Percentiles rank a stretch among this genome's conserved stretches.
phyloP scores from a whole-genome alignment of 2,329 filamentous ascomycete species.

The Calonectria multiphialidica region DNA sequence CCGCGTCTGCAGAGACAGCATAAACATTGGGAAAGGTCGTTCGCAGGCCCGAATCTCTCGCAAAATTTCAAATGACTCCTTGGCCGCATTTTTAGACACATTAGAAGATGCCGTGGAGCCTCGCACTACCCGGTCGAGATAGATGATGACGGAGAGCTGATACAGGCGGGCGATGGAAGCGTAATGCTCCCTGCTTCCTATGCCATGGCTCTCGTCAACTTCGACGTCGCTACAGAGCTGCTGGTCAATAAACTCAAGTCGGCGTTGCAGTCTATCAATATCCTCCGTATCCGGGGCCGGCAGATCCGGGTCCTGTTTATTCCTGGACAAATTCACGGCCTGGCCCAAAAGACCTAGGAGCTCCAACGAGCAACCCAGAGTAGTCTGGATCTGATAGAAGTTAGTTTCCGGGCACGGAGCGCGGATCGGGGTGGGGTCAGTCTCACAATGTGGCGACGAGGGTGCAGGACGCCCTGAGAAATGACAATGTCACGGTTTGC shows the following conservation, averaged over 20 bases:
- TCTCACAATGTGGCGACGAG: conserved; percentile 2
- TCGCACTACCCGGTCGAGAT: conserved; percentile 13
- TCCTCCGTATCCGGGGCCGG: not conserved
- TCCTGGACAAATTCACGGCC: not conserved
- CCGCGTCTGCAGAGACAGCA: conserved; percentile 5
- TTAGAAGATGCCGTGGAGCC: not conserved
- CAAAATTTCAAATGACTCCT: conserved; percentile 2
- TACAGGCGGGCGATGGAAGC: conserved; percentile 1
- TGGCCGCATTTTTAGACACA: not conserved
- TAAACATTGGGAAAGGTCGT: conserved; percentile 17
- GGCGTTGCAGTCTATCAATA: conserved; percentile 1
- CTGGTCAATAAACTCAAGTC: conserved; percentile 3
- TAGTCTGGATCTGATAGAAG: conserved; percentile 5
- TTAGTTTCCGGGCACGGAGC: not conserved
- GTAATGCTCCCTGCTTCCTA: conserved; percentile 1
- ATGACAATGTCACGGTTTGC: not conserved
- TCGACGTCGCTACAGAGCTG: conserved; percentile 4
- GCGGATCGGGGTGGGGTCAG: too few relatives aligned
- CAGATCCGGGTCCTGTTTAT: not conserved
- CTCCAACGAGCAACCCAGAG: conserved; percentile 15
- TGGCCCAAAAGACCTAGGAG: conserved; percentile 4
- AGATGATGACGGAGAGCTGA: conserved; percentile 12
- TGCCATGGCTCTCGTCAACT: not conserved
- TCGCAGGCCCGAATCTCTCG: conserved; percentile 8
- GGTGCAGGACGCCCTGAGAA: not conserved